A percentile compares a stretch with the other conserved stretches of the same genome.
These are phyloP conservation scores for Phellopilus nigrolimitatus DNA, from an alignment of 1,284 basidiomycete genomes.

Conservation along the genomic window DNA sequence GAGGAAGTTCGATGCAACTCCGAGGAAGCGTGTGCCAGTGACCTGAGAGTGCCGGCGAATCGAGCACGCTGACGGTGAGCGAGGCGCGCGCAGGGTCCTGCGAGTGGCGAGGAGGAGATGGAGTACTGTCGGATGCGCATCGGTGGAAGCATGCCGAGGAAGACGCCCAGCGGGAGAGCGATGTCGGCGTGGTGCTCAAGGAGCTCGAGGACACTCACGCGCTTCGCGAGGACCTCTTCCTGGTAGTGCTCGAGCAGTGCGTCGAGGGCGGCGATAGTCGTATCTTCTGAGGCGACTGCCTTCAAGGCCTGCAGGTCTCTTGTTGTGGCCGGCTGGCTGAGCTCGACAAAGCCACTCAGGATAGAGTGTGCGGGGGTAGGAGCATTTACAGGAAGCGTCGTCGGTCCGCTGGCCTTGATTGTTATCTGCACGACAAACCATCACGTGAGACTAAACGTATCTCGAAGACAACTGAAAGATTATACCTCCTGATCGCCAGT, in stretches of 20 bases:
- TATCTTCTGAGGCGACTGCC: conserved; percentile 22
- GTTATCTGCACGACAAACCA: conserved; percentile 29
- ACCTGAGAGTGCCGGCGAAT: conserved; percentile 34
- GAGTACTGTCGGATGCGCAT: conserved; percentile 51
- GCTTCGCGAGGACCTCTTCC: conserved; percentile 34
- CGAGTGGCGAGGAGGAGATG: conserved; percentile 49
- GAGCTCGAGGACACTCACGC: conserved; percentile 42
- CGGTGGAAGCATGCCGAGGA: conserved; percentile 41
- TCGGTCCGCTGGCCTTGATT: conserved; percentile 36
- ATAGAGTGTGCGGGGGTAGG: conserved; percentile 35
- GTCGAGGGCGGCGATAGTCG: conserved; percentile 26
- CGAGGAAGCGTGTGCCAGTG: conserved; percentile 25
- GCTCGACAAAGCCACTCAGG: conserved; percentile 43
- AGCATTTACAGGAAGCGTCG: conserved; percentile 37
- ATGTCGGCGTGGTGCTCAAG: conserved; percentile 39
- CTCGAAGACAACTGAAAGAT: background rate
- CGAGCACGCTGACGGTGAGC: conserved; percentile 44
- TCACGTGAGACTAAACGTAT: too few species aligned
- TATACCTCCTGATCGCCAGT: conserved; percentile 40
- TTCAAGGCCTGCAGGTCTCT: conserved; percentile 33
- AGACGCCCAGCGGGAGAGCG: conserved; percentile 36
- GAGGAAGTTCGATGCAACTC: conserved; percentile 47
- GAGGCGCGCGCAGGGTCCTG: conserved; percentile 40
- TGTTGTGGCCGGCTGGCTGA: conserved; percentile 42
- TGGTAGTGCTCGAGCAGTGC: conserved; percentile 31